phyloP scores from a whole-genome alignment of 2,329 filamentous ascomycete genomes.

The Calonectria pseudoturangicola region DNA sequence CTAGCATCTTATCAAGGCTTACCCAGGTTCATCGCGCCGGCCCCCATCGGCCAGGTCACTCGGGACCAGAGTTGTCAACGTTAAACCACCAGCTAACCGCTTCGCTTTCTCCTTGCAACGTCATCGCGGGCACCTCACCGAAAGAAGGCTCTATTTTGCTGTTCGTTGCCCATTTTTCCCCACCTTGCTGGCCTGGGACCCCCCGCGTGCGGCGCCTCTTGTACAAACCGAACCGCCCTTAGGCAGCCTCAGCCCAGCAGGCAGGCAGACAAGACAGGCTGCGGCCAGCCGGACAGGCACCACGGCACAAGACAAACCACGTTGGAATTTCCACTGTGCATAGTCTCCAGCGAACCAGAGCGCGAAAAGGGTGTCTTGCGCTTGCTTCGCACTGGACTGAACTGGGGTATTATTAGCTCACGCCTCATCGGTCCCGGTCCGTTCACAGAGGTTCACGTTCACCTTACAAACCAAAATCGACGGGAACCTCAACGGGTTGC shows the following conservation, averaged over 20 bases:
- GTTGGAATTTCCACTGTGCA: slow-evolving; percentile 22
- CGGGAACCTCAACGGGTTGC: slow-evolving; percentile 31
- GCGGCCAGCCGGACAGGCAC: slow-evolving; percentile 12
- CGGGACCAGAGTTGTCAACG: slow-evolving; percentile 25
- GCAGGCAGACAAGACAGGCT: slow-evolving; percentile 11
- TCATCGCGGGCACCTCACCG: slow-evolving; percentile 30
- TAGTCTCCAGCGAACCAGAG: slow-evolving; percentile 26
- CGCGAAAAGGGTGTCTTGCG: slow-evolving; percentile 18
- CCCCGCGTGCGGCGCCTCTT: slow-evolving; percentile 33
- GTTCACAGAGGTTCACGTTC: slow-evolving; percentile 28
- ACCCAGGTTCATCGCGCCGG: slow-evolving; percentile 17
- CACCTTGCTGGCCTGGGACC: slow-evolving; percentile 7
- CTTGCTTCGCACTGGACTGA: slow-evolving; percentile 29
- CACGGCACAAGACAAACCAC: slow-evolving; percentile 21
- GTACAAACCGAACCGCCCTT: slow-evolving; percentile 2
- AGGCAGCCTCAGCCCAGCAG: slow-evolving; percentile 36
- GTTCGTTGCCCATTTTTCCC: slow-evolving; percentile 2
- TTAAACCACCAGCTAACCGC: slow-evolving; percentile 33
- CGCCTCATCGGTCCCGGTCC: slow-evolving; percentile 23
- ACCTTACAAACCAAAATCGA: slow-evolving; percentile 31
- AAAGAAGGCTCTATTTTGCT: background rate
- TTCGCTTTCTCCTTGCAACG: slow-evolving; percentile 25
- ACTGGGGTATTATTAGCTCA: slow-evolving; percentile 38
- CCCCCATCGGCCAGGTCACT: slow-evolving; percentile 32
- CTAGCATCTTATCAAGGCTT: slow-evolving; percentile 33